These are phyloP conservation scores for Vitellaria paradoxa DNA, from an alignment of 179 eudicot species.

Conservation along the genomic window DNA sequence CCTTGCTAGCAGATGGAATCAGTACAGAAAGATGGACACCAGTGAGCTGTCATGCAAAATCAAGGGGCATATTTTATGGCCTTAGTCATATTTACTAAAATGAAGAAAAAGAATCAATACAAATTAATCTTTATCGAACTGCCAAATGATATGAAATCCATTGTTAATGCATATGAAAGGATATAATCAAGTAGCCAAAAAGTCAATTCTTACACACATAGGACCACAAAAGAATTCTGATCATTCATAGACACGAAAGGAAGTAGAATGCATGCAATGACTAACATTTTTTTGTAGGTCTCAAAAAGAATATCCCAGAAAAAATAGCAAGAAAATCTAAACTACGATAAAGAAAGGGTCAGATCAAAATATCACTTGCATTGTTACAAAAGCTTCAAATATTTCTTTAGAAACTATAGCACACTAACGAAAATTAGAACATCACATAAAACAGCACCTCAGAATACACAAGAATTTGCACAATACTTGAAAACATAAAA, in stretches of 20 bases:
- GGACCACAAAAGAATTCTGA: background rate
- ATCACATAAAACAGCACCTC: background rate
- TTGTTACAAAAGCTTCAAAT: background rate
- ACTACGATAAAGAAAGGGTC: background rate
- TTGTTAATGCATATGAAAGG: background rate
- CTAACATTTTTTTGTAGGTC: background rate
- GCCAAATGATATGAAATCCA: background rate
- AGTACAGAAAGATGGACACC: constrained; percentile 65
- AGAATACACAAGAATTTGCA: background rate
- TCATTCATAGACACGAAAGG: too few species aligned
- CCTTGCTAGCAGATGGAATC: constrained; percentile 76
- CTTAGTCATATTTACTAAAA: background rate
- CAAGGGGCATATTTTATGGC: background rate
- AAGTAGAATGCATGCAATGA: background rate
- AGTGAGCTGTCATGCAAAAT: constrained; percentile 50
- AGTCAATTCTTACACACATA: background rate
- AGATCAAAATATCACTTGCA: background rate
- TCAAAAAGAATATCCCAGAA: background rate
- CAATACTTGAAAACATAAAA: background rate
- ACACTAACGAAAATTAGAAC: background rate
- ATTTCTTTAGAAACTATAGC: background rate
- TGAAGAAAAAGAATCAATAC: background rate
- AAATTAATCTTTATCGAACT: background rate
- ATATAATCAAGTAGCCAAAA: background rate
- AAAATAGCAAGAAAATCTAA: background rate